A percentile compares a stretch with the other conserved stretches of the same genome.
Evolutionary conservation across 805 yeast species (phyloP).

Genomic region (Yamadazyma insecticola): DNA sequence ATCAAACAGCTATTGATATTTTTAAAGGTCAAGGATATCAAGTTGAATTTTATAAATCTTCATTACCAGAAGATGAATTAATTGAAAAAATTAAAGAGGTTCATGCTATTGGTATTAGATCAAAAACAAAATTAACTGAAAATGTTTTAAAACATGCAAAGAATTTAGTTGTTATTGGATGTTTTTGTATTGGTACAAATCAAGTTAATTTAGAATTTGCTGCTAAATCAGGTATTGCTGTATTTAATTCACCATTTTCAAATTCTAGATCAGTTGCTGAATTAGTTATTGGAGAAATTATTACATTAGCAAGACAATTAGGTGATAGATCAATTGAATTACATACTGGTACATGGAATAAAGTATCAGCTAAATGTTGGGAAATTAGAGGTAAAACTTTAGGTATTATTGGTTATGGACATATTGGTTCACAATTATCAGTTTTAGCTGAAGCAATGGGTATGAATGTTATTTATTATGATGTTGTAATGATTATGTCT

Average conservation of each 20-base stretch:
- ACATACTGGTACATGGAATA: slow-evolving; percentile 97
- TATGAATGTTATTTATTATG: slow-evolving; percentile 93
- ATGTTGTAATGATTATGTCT: slow-evolving; percentile 88
- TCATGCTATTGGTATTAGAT: slow-evolving; percentile 97
- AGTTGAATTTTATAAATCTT: slow-evolving; percentile 87
- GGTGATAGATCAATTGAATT: slow-evolving; percentile 95
- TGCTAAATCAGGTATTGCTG: slow-evolving; percentile 90
- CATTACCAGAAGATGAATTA: slow-evolving; percentile 87
- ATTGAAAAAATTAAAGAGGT: slow-evolving; percentile 90
- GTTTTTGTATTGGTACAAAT: slow-evolving; percentile 99
- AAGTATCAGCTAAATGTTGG: slow-evolving; percentile 93
- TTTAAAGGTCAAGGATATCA: slow-evolving; percentile 91
- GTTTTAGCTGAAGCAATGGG: slow-evolving; percentile 98
- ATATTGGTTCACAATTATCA: slow-evolving; percentile 94
- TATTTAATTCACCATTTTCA: slow-evolving; percentile 97
- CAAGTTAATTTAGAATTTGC: slow-evolving; percentile 93
- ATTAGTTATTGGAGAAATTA: slow-evolving; percentile 91
- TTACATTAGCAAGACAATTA: slow-evolving; percentile 89
- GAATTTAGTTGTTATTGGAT: slow-evolving; percentile 86
- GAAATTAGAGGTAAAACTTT: slow-evolving; percentile 98
- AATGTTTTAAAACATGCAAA: slow-evolving; percentile 79
- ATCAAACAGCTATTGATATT: slow-evolving; percentile 84
- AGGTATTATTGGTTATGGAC: slow-evolving; percentile 97
- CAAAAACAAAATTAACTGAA: slow-evolving; percentile 86
- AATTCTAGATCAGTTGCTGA: slow-evolving; percentile 99